Percentiles rank a stretch among this genome's conserved stretches.
These are phyloP conservation scores for Lepidopterella palustris DNA, from an alignment of 495 filamentous ascomycete species.

Conservation along the genomic window DNA sequence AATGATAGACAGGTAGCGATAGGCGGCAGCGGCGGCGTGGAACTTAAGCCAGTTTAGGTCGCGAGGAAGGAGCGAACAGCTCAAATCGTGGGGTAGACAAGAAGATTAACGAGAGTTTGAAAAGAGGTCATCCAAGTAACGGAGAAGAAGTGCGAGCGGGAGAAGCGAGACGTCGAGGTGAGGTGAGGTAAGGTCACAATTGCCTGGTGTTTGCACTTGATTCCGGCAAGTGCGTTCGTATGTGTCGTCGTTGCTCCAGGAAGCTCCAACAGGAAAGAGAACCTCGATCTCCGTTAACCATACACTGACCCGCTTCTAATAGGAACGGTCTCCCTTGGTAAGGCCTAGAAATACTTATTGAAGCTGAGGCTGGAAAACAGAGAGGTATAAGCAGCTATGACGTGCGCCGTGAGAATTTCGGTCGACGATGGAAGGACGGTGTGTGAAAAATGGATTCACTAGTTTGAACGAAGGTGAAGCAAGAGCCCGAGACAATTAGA, in stretches of 20 bases:
- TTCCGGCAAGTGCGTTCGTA: too few relatives aligned
- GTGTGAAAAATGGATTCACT: neutral
- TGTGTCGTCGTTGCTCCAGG: too few relatives aligned
- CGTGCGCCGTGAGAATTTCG: neutral
- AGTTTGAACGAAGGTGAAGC: neutral
- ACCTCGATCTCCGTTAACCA: too few relatives aligned
- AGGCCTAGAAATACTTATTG: too few relatives aligned
- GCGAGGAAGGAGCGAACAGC: neutral
- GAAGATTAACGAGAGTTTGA: neutral
- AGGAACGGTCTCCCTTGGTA: too few relatives aligned
- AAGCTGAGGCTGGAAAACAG: neutral
- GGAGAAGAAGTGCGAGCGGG: neutral
- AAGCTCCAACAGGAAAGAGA: too few relatives aligned
- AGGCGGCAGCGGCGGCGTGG: neutral
- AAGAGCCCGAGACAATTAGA: neutral
- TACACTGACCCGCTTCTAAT: too few relatives aligned
- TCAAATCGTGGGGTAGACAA: neutral
- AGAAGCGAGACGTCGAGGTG: neutral
- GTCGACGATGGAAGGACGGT: neutral
- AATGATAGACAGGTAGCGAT: neutral
- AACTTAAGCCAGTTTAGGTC: neutral
- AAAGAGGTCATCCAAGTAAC: neutral
- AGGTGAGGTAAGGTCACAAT: neutral
- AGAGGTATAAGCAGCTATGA: neutral
- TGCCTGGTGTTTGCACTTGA: too few relatives aligned